These are phyloP conservation scores for Bruguiera sexangula DNA, from an alignment of 345 rosid genomes.

Conservation along the genomic window DNA sequence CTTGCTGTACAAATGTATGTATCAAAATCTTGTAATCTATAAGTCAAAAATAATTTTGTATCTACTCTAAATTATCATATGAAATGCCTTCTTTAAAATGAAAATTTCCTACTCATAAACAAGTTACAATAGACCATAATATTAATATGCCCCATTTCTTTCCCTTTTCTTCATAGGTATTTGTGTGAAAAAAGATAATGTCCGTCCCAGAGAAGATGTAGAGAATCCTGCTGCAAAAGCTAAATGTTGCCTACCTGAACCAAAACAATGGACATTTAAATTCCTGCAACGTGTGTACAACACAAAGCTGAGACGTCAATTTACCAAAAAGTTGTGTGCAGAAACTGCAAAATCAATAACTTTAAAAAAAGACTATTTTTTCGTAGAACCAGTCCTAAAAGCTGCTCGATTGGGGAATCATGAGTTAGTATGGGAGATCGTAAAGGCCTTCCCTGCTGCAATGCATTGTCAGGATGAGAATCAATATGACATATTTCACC, in stretches of 20 bases:
- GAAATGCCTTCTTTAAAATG: no score
- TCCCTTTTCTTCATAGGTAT: not conserved
- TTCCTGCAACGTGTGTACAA: not conserved
- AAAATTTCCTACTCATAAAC: no score
- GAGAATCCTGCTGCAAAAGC: not conserved
- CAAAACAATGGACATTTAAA: not conserved
- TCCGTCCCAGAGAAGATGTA: not conserved
- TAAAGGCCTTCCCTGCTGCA: not conserved
- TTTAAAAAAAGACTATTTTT: not conserved
- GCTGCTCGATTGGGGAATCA: not conserved
- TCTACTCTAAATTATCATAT: no score
- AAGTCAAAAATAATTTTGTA: no score
- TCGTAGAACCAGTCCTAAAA: not conserved
- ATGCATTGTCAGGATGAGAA: rapidly evolving
- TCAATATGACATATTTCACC: not conserved
- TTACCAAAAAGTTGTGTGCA: not conserved
- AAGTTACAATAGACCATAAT: no score
- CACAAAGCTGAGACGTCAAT: not conserved
- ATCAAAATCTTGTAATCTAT: no score
- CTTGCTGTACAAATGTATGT: no score
- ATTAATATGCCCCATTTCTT: no score
- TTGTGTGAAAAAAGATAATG: not conserved
- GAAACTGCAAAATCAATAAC: not conserved
- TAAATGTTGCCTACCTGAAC: not conserved
- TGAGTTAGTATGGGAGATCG: not conserved